Conservation (phyloP, 2,329 filamentous ascomycete species). For the Hypoxylon sp. region DNA sequence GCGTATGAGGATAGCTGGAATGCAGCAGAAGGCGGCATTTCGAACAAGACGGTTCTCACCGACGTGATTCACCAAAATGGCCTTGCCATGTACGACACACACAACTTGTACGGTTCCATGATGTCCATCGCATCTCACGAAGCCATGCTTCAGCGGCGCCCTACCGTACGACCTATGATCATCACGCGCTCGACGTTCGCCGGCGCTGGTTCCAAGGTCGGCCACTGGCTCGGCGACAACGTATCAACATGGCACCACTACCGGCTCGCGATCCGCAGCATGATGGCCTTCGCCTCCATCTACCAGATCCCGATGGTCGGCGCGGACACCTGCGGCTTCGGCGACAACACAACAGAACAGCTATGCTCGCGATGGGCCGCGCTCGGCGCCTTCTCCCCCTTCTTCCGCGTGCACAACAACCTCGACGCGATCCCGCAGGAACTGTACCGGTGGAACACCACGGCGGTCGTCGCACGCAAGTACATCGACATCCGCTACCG, state of each 20-base stretch:
- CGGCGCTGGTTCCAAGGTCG: conserved; percentile 75
- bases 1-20: conserved; percentile 61
- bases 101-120: conserved; percentile 83
- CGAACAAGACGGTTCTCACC: conserved; percentile 74
- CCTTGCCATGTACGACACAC: conserved; percentile 78
- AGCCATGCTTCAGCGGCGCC: conserved; percentile 77
- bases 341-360: conserved; percentile 73
- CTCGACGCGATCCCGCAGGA: conserved; percentile 72
- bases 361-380: conserved; percentile 83
- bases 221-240: conserved; percentile 75
- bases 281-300: conserved; percentile 73
- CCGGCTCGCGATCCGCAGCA: conserved; percentile 69
- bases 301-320: conserved; percentile 80
- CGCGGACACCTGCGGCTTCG: conserved; percentile 84
- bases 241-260: conserved; percentile 71
- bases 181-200: conserved; percentile 84
- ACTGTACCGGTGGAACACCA: conserved; percentile 77
- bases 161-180: conserved; percentile 75
- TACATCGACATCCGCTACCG: conserved; percentile 78
- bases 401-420: conserved; percentile 81
- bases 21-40: conserved; percentile 62
- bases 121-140: conserved; percentile 77
- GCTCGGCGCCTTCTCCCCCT: conserved; percentile 80
- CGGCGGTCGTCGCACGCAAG: conserved; percentile 72
- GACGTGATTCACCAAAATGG: conserved; percentile 78